Evolutionary conservation across 768 basidiomycete species (phyloP), one percentile per base, ranked within the genome.

Genomic region (Tulasnella sp.): DNA sequence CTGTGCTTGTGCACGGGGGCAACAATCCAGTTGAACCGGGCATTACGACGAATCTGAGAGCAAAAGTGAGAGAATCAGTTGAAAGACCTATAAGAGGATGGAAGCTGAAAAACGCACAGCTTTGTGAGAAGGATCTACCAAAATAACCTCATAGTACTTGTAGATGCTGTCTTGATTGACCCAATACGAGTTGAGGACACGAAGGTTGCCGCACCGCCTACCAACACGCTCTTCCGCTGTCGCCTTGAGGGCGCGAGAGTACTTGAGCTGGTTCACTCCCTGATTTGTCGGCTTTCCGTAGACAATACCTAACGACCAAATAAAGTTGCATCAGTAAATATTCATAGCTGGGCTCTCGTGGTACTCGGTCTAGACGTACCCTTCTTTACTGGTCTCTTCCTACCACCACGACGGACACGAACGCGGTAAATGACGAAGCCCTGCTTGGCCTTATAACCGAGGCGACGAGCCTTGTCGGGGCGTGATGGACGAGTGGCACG

Each of bases 381-480:
- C 80, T 99, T 99, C 68, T 88, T 88, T 62, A 88, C 95, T 64
- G 87, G 93, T 81, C 93, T 96, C 80, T 99, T 99, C 77, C 96
- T 85, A 82, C 97, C 97, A 72, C 96, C 96, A 64, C 94, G 83
- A 68, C 96, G 85, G 65, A 99, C 95, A 66, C 96, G 89, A 68
- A 99, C 78, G 69, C 96, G 90, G 78, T 99, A 99, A 77, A 99
- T 75, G 65, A 98, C 86, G 72, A 92, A 99, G 68, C 96, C 96
- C 76, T 99, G 96, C 82, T 99, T 99, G 73, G 96, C 93, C 79
- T 97, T 99, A 85, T 98, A 99, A 51, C 96, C 96, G 64, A 99
- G 79, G 65, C 94, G 86, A 72, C 96, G 88, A 64, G 96, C 96
- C 80, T 97, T 99, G 80, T 99, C 96, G 58, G 96, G 96, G 70